Evolutionary conservation across 179 eudicot species (phyloP), one percentile per base, ranked within the genome.

Genomic region (Patellifolia procumbens): DNA sequence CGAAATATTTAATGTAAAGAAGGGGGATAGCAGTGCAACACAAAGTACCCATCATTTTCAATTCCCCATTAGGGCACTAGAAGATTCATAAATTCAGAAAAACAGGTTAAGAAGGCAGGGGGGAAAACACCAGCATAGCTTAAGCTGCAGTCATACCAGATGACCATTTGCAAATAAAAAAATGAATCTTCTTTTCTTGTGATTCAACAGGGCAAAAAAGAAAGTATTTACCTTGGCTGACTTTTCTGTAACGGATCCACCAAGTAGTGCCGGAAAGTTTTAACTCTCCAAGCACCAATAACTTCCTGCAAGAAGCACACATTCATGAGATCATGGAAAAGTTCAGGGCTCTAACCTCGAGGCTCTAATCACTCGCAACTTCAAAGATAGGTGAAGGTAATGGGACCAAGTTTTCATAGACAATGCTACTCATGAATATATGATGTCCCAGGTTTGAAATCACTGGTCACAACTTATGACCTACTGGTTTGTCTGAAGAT

Each of bases 141-240:
- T 7, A 32, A 32, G 28, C 62, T 71, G 62, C 48, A 52, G 22
- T 51, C 19, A n/a, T 35, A 71, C 32, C 35, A 34, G 20, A 55
- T 17, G n/a, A 71, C 22, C 43, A 28, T 43, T 43, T 39, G 51
- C 52, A 19, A 45, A 66, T 73, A 55, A 49, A 45, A 48, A 55
- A 8, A 73, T 59, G 39, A 32, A 65, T 39, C 5, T 11, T 26
- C 16, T 42, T 43, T 32, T 19, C 10, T 39, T 20, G 19, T 9
- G 13, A 42, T 42, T 58, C 79, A 77, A 19, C 26, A 39, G 45
- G 56, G 32, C 22, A 22, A 59, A 24, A 35, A 79, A 15, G 42
- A 51, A 26, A 66, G 69, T 22, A 56, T 48, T 62, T 80, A 80
- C 82, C 79, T 75, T 32, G 1, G 37, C 56, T 65, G 17, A 58